A percentile compares a stretch with the other conserved stretches of the same genome.
These are phyloP conservation scores for Waltiozyma sp. DNA, from an alignment of 1,139 yeast species.

Conservation along the genomic window DNA sequence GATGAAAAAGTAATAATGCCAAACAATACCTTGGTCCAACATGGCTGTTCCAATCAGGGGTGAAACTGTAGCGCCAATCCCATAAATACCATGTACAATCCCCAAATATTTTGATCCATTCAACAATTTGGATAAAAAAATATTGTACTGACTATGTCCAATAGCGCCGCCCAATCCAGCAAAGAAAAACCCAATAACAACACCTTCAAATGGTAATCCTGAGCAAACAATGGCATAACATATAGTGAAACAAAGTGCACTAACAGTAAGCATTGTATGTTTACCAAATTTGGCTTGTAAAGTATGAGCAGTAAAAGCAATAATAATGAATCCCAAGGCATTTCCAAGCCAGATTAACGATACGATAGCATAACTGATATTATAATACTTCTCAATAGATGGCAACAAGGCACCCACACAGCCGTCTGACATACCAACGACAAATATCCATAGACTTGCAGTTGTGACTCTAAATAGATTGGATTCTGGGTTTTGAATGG, in stretches of 20 bases:
- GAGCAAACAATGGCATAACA: conserved; percentile 20
- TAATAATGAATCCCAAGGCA: conserved; percentile 30
- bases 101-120: conserved; percentile 38
- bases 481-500: conserved; percentile 29
- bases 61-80: conserved; percentile 50
- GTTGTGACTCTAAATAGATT: conserved; percentile 33
- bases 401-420: conserved; percentile 36
- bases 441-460: conserved; percentile 31
- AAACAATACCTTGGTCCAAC: conserved; percentile 33
- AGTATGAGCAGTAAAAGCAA: conserved; percentile 27
- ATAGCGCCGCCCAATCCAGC: conserved; percentile 53
- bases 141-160: conserved; percentile 45
- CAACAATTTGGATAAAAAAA: conserved; percentile 38
- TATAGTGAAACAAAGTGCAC: conserved; percentile 15
- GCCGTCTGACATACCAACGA: conserved; percentile 28
- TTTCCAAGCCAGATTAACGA: conserved; percentile 35
- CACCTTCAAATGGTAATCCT: conserved; percentile 25
- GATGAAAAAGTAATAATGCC: conserved; percentile 46
- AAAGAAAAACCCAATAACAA: conserved; percentile 42
- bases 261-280: conserved; percentile 15
- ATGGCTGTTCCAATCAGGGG: conserved; percentile 45
- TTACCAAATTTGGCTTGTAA: conserved; percentile 31
- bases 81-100: conserved; percentile 47
- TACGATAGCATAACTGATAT: conserved; percentile 31
- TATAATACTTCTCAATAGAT: conserved; percentile 28